phyloP scores from a whole-genome alignment of 306 rosid species.

The Ceratonia siliqua region DNA sequence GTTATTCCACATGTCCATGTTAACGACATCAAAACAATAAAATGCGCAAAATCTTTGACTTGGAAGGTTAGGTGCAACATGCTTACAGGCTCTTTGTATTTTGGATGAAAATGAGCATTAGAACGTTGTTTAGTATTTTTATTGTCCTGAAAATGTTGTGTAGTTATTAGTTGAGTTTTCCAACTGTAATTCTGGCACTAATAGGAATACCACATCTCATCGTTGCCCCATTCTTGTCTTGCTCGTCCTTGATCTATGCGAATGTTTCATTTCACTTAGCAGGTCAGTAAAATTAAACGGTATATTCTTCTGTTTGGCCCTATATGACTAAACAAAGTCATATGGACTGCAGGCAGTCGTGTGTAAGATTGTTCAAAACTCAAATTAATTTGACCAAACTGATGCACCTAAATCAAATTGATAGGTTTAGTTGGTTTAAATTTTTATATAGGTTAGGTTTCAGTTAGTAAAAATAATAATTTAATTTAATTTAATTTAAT shows the following conservation, averaged over 20 bases:
- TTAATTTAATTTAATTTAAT: too few species aligned
- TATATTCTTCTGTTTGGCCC: neutral
- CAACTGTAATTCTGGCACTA: slow-evolving; percentile 39
- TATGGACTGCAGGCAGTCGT: too few species aligned
- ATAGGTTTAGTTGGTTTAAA: too few species aligned
- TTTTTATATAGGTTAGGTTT: too few species aligned
- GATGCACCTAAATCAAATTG: too few species aligned
- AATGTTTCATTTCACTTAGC: neutral
- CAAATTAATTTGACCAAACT: too few species aligned
- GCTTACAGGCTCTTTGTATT: slow-evolving; percentile 19
- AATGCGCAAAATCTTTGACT: slow-evolving; percentile 32
- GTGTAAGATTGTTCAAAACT: too few species aligned
- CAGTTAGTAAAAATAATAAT: too few species aligned
- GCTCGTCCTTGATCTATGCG: neutral
- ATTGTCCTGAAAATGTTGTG: slow-evolving; percentile 18
- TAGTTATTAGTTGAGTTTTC: slow-evolving; percentile 39
- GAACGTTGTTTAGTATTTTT: slow-evolving; percentile 39
- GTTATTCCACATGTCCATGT: slow-evolving; percentile 34
- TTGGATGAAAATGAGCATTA: slow-evolving; percentile 37
- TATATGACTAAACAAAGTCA: neutral
- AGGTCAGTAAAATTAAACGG: neutral
- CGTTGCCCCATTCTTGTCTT: neutral
- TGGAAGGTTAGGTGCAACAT: slow-evolving; percentile 34
- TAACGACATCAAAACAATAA: slow-evolving; percentile 33
- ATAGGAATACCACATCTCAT: neutral